phyloP scores from a whole-genome alignment of 75 land plant species.

The Pseudotsuga menziesii region DNA sequence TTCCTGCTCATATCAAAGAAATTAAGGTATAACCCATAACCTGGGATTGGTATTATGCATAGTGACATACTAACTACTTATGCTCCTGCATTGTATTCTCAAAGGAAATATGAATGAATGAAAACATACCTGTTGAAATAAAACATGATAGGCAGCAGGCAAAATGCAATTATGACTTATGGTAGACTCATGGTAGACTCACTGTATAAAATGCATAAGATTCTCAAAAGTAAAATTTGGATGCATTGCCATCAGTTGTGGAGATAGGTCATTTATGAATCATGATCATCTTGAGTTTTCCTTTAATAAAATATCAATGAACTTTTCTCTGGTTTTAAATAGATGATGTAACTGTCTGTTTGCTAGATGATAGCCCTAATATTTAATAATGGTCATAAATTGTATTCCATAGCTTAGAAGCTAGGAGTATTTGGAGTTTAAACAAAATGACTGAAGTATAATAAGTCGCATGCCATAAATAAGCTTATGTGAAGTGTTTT shows the following conservation, averaged over 20 bases:
- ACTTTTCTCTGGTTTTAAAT: too few species aligned
- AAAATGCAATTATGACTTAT: background rate
- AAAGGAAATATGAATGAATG: background rate
- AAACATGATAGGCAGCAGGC: too few species aligned
- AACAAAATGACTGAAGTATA: too few species aligned
- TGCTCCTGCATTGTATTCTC: background rate
- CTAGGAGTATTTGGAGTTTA: too few species aligned
- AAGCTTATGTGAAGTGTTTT: too few species aligned
- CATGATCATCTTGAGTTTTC: background rate
- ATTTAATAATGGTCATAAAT: too few species aligned
- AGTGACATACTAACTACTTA: background rate
- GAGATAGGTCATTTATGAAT: background rate
- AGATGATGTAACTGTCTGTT: too few species aligned
- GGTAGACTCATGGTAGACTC: background rate
- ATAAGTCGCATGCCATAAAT: too few species aligned
- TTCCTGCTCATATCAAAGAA: constrained; percentile 71
- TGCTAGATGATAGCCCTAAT: too few species aligned
- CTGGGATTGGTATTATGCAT: background rate
- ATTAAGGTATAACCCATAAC: constrained; percentile 49
- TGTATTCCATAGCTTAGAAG: too few species aligned
- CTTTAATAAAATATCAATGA: too few species aligned
- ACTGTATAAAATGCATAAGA: background rate
- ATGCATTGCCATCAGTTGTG: background rate
- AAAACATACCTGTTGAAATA: background rate
- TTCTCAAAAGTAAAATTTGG: background rate